Percentiles rank a stretch among this genome's conserved stretches.
Conservation (phyloP, 2,329 filamentous ascomycete species). For the Ophiostoma ulmi region DNA sequence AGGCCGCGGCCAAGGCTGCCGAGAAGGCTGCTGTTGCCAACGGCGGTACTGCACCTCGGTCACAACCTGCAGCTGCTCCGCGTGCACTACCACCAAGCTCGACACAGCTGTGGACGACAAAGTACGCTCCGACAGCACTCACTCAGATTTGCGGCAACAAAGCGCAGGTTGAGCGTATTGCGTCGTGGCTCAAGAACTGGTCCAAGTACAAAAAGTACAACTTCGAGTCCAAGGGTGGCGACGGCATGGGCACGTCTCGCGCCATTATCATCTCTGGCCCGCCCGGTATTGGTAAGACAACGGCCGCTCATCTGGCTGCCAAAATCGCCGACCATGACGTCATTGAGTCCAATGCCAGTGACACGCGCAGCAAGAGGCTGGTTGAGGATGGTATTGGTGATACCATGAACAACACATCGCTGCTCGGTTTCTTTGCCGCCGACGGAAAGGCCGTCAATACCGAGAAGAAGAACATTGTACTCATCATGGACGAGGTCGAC, state of each 20-base stretch:
- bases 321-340: conserved; percentile 91
- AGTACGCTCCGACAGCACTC: conserved; percentile 82
- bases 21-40: conserved; percentile 20
- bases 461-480: conserved; percentile 83
- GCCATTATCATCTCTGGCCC: conserved; percentile 95
- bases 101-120: conserved; percentile 79
- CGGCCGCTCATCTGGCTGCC: conserved; percentile 88
- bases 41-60: not conserved
- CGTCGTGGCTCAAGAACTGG: conserved; percentile 81
- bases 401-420: conserved; percentile 86
- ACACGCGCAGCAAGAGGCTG: conserved; percentile 91
- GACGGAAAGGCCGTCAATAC: conserved; percentile 75
- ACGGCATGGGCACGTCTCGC: conserved; percentile 76
- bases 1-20: conserved; percentile 45
- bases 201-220: conserved; percentile 69
- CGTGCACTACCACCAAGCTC: conserved; percentile 38
- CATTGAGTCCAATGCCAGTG: conserved; percentile 91
- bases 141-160: conserved; percentile 96
- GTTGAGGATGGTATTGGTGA: conserved; percentile 85
- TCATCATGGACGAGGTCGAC: conserved; percentile 99
- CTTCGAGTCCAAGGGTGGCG: conserved; percentile 77
- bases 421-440: conserved; percentile 83
- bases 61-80: conserved; percentile 26
- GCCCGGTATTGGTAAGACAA: conserved; percentile 96
- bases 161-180: conserved; percentile 78